phyloP scores from a whole-genome alignment of 73 alveolate genomes.

The Tetrahymena thermophila region DNA sequence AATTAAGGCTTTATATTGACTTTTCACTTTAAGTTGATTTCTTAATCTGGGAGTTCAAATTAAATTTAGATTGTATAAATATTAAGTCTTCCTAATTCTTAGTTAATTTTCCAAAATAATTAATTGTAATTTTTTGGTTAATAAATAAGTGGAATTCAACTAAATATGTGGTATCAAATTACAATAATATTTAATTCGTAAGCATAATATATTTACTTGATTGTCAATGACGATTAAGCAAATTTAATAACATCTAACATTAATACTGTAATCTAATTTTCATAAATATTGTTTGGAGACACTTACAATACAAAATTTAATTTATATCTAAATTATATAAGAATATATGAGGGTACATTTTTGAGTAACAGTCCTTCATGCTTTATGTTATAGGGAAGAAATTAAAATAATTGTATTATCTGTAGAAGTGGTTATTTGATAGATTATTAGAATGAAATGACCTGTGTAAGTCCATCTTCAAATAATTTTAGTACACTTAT shows the following conservation, averaged over 20 bases:
- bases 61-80: too few relatives aligned
- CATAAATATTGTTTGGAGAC: background rate
- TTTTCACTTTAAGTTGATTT: background rate
- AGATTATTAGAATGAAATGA: too few relatives aligned
- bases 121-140: background rate
- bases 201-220: background rate
- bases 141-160: background rate
- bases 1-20: background rate
- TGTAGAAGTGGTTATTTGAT: background rate
- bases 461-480: too few relatives aligned
- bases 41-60: background rate
- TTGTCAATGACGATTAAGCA: background rate
- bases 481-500: background rate
- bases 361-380: background rate
- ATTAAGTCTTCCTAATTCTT: background rate
- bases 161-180: background rate
- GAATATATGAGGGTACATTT: background rate
- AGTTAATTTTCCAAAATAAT: background rate
- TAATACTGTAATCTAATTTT: background rate
- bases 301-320: background rate
- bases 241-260: too few relatives aligned
- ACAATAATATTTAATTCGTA: background rate
- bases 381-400: background rate
- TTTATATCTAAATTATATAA: too few relatives aligned
- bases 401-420: background rate